Base-by-base conservation (phyloP, 441 rosid species). In the Populus hybrid region DNA sequence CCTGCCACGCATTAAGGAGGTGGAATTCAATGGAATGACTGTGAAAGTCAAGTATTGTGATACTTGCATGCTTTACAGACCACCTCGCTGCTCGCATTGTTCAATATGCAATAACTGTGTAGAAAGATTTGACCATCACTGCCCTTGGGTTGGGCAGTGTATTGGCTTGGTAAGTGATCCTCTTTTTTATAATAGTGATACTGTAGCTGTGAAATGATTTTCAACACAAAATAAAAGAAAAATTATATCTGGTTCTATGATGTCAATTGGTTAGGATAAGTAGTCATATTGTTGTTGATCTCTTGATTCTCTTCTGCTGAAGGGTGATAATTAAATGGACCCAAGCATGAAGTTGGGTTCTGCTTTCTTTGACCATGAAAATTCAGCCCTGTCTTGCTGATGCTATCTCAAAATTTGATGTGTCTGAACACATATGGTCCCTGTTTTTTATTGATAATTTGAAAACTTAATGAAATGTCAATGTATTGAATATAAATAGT, bases 131-230 rank as follows among this genome's bases (percentile, higher is more conserved):
- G 99, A 97, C 82, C 99, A 97, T 75, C 99, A 97, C 88, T 97
- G 99, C 82, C 99, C 99, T 76, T 97, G 99, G 99, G 97, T 97
- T 79, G 99, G 99, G 73, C 99, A 97, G 72, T 97, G 99, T 81
- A 91, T 97, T 81, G 99, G 99, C 76, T 81, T 87, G 94, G 99
- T 97, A 91, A 89, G 80, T 20, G 50, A 14, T 69, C 12, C 67
- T n/a, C 12, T 63, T 32, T 16, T 11, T 66, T 72, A 30, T 10
- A 76, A 21, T 42, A 24, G 36, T 24, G 42, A 34, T 53, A 14
- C 50, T 64, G 2, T 65, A 14, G 24, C 32, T 35, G 35, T 57
- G 46, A 32, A 63, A 20, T 20, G 21, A 24, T 40, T 6, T 57
- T 57, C 63, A 57, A 6, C 63, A 20, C 9, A 42, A 50, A 30